These are phyloP conservation scores for Pseudocercospora fuligena DNA, from an alignment of 2,329 filamentous ascomycete genomes.

Conservation along the genomic window DNA sequence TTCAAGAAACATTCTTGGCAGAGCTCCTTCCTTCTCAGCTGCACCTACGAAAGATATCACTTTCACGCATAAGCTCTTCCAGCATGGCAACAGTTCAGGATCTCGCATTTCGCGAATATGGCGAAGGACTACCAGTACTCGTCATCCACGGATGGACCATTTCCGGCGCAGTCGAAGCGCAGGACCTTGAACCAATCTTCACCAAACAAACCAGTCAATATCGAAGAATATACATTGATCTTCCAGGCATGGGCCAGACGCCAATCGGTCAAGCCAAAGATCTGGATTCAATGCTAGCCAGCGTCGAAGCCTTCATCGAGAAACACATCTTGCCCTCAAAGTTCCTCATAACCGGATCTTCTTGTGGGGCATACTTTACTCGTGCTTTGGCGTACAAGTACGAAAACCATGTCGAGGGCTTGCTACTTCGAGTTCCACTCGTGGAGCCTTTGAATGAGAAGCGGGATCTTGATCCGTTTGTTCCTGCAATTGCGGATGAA, in stretches of 20 bases:
- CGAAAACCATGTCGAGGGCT: conserved; percentile 7
- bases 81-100: not conserved
- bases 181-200: conserved; percentile 24
- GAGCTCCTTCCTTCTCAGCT: not conserved
- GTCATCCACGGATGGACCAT: conserved; percentile 23
- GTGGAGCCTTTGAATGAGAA: conserved; percentile 14
- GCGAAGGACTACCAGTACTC: conserved; percentile 19
- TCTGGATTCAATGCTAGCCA: conserved; percentile 17
- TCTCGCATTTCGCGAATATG: not conserved
- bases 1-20: not conserved
- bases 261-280: conserved; percentile 2
- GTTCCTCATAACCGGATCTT: conserved; percentile 20
- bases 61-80: not conserved
- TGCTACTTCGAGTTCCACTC: conserved; percentile 20
- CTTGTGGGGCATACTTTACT: conserved; percentile 23
- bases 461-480: conserved; percentile 16
- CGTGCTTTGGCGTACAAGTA: conserved; percentile 18
- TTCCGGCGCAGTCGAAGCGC: conserved; percentile 12
- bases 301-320: conserved; percentile 14
- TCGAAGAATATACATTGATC: conserved; percentile 20
- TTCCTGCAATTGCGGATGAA: conserved; percentile 11
- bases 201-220: not conserved
- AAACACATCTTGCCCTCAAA: conserved; percentile 14
- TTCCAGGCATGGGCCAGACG: conserved; percentile 21
- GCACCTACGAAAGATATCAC: not conserved